A percentile compares a stretch with the other conserved stretches of the same genome.
Evolutionary conservation across 345 rosid species (phyloP).

Genomic region (Rhizophora mangle): DNA sequence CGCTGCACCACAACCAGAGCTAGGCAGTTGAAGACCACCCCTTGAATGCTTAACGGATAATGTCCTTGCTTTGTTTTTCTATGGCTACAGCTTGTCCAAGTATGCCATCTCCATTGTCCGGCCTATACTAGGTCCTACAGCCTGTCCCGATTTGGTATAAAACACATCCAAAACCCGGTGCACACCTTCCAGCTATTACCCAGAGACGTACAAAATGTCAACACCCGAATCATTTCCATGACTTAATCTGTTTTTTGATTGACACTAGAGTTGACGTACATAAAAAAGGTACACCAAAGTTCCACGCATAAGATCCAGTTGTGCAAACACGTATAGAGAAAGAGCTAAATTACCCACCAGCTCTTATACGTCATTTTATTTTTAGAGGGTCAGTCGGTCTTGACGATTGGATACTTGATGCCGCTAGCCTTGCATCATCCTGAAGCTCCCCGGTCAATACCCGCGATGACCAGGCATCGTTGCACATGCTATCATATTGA

Average conservation of each 20-base stretch:
- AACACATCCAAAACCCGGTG: background rate
- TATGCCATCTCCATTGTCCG: background rate
- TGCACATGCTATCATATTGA: conserved; percentile 2
- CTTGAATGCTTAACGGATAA: background rate
- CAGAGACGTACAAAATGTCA: conserved; percentile 51
- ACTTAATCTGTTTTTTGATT: conserved; percentile 3
- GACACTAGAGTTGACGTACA: background rate
- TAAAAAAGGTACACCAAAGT: conserved; percentile 27
- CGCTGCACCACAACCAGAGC: conserved; percentile 17
- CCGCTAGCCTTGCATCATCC: conserved; percentile 5
- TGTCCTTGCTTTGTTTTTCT: background rate
- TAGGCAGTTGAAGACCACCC: background rate
- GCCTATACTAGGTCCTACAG: background rate
- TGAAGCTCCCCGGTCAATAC: conserved; percentile 41
- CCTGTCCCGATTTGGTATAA: background rate
- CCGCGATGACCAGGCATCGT: conserved; percentile 16
- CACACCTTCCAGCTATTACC: conserved; percentile 11
- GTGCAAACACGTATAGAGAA: background rate
- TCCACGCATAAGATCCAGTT: conserved; percentile 13
- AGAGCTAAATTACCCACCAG: background rate
- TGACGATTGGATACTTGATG: background rate
- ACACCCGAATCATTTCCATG: conserved; percentile 38
- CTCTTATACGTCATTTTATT: background rate
- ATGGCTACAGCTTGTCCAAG: too few relatives aligned
- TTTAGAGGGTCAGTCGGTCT: background rate